Evolutionary conservation across 805 yeast species (phyloP).

Genomic region (Schizosaccharomyces octosporus): DNA sequence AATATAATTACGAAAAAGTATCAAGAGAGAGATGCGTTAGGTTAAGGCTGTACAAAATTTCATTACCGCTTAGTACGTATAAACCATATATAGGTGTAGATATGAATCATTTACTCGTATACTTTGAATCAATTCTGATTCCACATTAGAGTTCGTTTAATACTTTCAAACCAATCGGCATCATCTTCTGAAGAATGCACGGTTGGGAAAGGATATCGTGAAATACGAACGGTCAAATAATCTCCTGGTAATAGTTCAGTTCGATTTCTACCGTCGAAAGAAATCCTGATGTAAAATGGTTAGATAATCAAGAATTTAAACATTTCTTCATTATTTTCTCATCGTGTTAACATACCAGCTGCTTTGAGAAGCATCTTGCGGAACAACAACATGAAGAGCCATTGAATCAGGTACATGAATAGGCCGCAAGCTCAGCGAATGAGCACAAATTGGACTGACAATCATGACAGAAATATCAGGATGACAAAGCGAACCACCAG

Average conservation of each 20-base stretch:
- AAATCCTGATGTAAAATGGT: slow-evolving; percentile 19
- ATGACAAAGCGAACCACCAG: slow-evolving; percentile 86
- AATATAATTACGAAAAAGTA: too few relatives aligned
- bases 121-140: background rate
- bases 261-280: slow-evolving; percentile 81
- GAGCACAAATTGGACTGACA: slow-evolving; percentile 83
- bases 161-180: slow-evolving; percentile 54
- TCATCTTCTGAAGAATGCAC: slow-evolving; percentile 29
- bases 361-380: slow-evolving; percentile 51
- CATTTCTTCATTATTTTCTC: background rate
- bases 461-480: slow-evolving; percentile 83
- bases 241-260: slow-evolving; percentile 65
- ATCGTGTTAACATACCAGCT: slow-evolving; percentile 32
- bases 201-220: slow-evolving; percentile 85
- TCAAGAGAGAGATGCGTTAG: too few relatives aligned
- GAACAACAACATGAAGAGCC: slow-evolving; percentile 60
- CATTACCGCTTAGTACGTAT: too few relatives aligned
- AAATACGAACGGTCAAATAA: slow-evolving; percentile 61
- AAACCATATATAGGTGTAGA: background rate
- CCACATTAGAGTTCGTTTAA: slow-evolving; percentile 77
- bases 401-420: slow-evolving; percentile 79
- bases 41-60: too few relatives aligned
- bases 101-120: background rate
- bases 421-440: slow-evolving; percentile 78
- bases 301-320: background rate